These are phyloP conservation scores for Alternaria infectoria DNA, from an alignment of 2,329 filamentous ascomycete genomes.

Conservation along the genomic window DNA sequence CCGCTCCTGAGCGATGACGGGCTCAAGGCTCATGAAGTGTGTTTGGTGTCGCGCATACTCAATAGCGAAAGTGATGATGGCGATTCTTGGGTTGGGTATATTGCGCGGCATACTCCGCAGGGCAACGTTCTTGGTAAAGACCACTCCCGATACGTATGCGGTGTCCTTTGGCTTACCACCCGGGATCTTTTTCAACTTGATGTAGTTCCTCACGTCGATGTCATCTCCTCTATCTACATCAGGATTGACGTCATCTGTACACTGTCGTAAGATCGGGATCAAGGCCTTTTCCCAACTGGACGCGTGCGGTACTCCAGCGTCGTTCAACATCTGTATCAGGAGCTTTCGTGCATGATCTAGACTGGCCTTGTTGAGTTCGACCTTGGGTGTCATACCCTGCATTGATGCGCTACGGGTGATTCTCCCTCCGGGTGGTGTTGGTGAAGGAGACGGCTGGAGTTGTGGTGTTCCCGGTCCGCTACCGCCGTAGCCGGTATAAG, in stretches of 20 bases:
- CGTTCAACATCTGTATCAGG: conserved; percentile 80
- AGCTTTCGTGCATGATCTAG: conserved; percentile 86
- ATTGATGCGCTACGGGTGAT: conserved; percentile 80
- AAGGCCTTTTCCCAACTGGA: conserved; percentile 88
- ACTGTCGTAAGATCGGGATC: conserved; percentile 86
- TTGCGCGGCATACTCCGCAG: conserved; percentile 94
- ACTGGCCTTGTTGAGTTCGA: conserved; percentile 87
- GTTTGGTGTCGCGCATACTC: conserved; percentile 93
- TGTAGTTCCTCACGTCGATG: conserved; percentile 96
- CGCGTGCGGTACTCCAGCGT: conserved; percentile 74
- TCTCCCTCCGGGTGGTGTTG: conserved; percentile 43
- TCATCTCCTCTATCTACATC: conserved; percentile 89
- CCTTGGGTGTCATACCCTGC: conserved; percentile 75
- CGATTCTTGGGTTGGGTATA: conserved; percentile 81
- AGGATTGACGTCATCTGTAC: conserved; percentile 92
- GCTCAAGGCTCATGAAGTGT: conserved; percentile 97
- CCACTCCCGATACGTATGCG: conserved; percentile 93
- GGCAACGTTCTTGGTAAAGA: conserved; percentile 96
- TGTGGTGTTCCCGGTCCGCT: conserved; percentile 26
- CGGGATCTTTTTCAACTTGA: conserved; percentile 95
- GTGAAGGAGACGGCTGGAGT: conserved; percentile 33
- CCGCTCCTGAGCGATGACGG: conserved; percentile 93
- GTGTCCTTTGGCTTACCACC: conserved; percentile 90
- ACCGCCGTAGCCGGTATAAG: conserved; percentile 49
- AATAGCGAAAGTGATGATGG: conserved; percentile 92